These are phyloP conservation scores for Podospora fimiseda DNA, from an alignment of 495 filamentous ascomycete genomes.

Conservation along the genomic window DNA sequence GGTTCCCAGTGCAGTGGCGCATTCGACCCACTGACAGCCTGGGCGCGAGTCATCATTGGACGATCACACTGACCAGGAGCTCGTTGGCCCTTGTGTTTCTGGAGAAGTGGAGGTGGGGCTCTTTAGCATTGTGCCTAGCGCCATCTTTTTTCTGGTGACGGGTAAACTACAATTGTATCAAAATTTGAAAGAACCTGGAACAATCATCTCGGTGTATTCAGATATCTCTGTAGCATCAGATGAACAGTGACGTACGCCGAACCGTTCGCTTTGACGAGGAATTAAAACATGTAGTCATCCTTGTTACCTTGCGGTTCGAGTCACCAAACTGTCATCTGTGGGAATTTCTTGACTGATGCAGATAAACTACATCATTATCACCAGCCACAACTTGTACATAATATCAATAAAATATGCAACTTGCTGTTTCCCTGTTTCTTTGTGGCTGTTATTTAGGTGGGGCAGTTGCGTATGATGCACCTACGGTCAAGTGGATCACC, in stretches of 20 bases:
- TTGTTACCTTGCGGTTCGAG: no score
- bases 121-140: neutral
- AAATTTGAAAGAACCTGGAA: no score
- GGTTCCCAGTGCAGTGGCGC: constrained; percentile 8
- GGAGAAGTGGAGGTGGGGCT: neutral
- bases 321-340: no score
- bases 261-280: no score
- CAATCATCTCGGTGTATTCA: no score
- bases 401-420: no score
- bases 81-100: constrained; percentile 5
- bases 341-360: neutral
- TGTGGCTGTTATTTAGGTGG: neutral
- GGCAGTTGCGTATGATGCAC: constrained; percentile 8
- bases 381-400: neutral
- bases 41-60: constrained; percentile 17
- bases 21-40: constrained; percentile 5
- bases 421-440: no score
- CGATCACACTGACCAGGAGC: neutral
- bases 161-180: neutral
- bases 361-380: neutral
- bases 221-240: no score
- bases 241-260: neutral
- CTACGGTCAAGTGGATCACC: neutral
- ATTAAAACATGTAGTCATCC: neutral
- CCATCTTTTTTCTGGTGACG: neutral